Evolutionary conservation across 2,329 filamentous ascomycete genomes (phyloP).

Genomic region (Curvularia hawaiiensis): DNA sequence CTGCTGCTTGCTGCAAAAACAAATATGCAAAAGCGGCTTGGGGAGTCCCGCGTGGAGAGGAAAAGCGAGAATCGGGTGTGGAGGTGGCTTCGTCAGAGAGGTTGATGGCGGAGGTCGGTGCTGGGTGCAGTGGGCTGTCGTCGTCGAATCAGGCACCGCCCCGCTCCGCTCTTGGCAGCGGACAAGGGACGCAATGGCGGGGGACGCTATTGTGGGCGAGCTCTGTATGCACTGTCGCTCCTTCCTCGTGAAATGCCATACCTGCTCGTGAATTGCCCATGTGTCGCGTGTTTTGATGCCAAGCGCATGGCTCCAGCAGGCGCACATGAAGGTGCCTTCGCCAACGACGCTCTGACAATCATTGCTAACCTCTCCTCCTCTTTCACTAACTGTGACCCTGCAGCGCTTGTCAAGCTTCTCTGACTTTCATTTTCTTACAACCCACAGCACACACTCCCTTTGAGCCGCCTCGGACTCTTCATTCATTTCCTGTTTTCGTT

Average conservation of each 20-base stretch:
- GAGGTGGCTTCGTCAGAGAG: conserved; percentile 37
- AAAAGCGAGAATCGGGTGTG: conserved; percentile 31
- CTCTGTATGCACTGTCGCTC: conserved; percentile 13
- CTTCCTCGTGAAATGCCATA: conserved; percentile 9
- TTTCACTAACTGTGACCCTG: conserved; percentile 25
- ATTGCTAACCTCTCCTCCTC: conserved; percentile 21
- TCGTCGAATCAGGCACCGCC: conserved; percentile 32
- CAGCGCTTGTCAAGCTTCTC: conserved; percentile 25
- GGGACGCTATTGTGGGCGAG: conserved; percentile 6
- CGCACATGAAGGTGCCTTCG: conserved; percentile 33
- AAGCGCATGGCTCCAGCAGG: conserved; percentile 16
- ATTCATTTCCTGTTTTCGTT: conserved; percentile 30
- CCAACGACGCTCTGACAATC: conserved; percentile 24
- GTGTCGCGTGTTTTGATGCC: conserved; percentile 6
- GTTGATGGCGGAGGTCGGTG: conserved; percentile 38
- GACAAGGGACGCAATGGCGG: conserved; percentile 26
- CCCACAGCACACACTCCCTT: conserved; percentile 16
- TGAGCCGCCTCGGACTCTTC: conserved; percentile 20
- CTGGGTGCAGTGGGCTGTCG: conserved; percentile 33
- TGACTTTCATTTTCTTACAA: conserved; percentile 30
- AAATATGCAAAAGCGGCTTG: conserved; percentile 28
- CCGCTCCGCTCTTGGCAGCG: conserved; percentile 38
- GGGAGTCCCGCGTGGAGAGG: conserved; percentile 21
- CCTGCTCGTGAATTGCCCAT: conserved; percentile 3
- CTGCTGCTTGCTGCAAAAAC: conserved; percentile 26